A percentile compares a stretch with the other conserved stretches of the same genome.
These are phyloP conservation scores for Picea abies DNA, from an alignment of 83 land plant genomes.

Conservation along the genomic window DNA sequence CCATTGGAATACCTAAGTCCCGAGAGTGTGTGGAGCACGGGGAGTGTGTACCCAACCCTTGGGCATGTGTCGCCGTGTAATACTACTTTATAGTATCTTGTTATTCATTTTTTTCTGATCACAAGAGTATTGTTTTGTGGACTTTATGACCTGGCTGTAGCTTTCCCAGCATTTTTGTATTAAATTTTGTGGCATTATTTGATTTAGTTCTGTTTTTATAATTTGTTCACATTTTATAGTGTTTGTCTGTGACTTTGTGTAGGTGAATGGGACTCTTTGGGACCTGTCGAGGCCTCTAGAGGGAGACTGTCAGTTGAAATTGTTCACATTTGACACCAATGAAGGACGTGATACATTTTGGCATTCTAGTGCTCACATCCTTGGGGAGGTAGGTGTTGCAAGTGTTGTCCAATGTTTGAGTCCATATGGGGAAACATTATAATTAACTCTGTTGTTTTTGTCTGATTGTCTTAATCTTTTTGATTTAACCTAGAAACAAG, in stretches of 20 bases:
- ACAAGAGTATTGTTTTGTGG: neutral
- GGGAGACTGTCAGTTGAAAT: constrained; percentile 77
- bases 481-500: no score
- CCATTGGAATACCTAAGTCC: no score
- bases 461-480: neutral
- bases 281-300: constrained; percentile 95
- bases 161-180: neutral
- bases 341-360: constrained; percentile 99
- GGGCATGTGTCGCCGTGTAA: no score
- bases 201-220: neutral
- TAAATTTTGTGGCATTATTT: neutral
- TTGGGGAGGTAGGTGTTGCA: constrained; percentile 74
- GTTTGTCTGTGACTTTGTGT: constrained; percentile 14
- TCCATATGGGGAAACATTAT: neutral
- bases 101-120: neutral
- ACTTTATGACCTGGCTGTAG: neutral
- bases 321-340: constrained; percentile 74
- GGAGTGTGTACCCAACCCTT: no score
- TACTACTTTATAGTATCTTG: no score
- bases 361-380: constrained; percentile 99
- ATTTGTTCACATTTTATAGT: neutral
- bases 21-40: no score
- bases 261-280: constrained; percentile 93
- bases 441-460: neutral
- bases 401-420: no score